Evolutionary conservation across 805 yeast genomes (phyloP).

Genomic region (Zygotorulaspora florentina): DNA sequence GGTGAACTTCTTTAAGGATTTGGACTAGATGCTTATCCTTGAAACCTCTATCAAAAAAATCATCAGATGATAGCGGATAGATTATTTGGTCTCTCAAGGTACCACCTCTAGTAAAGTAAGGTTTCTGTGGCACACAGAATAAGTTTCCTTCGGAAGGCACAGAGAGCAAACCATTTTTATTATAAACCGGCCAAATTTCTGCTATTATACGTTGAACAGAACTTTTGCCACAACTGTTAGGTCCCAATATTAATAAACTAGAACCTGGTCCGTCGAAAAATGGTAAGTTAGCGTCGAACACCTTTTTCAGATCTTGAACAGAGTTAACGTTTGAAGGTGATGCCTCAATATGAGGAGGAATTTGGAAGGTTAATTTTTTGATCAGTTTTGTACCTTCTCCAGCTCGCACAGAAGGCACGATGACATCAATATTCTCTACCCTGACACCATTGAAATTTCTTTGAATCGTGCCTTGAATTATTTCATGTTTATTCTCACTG

Average conservation of each 20-base stretch:
- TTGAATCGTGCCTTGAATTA: conserved; percentile 78
- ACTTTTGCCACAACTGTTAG: conserved; percentile 88
- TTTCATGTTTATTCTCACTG: conserved; percentile 33
- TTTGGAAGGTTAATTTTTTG: conserved; percentile 55
- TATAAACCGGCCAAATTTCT: conserved; percentile 87
- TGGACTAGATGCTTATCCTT: conserved; percentile 66
- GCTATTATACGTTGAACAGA: conserved; percentile 79
- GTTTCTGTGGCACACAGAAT: conserved; percentile 77
- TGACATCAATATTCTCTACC: conserved; percentile 76
- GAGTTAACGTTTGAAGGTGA: conserved; percentile 24
- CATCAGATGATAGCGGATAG: conserved; percentile 75
- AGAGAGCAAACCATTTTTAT: conserved; percentile 64
- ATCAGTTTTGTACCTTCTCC: conserved; percentile 58
- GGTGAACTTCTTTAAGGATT: conserved; percentile 68
- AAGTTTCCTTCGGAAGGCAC: conserved; percentile 70
- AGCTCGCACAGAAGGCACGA: conserved; percentile 67
- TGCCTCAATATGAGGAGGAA: conserved; percentile 33
- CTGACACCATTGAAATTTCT: conserved; percentile 72
- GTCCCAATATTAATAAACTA: conserved; percentile 74
- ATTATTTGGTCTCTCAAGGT: conserved; percentile 87
- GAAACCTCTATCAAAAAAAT: conserved; percentile 67
- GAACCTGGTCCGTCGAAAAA: conserved; percentile 44
- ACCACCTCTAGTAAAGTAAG: conserved; percentile 72
- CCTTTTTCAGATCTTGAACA: conserved; percentile 37
- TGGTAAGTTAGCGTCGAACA: conserved; percentile 23